Evolutionary conservation across 352 stramenopile genomes (phyloP).

Genomic region (Phytophthora sp.): DNA sequence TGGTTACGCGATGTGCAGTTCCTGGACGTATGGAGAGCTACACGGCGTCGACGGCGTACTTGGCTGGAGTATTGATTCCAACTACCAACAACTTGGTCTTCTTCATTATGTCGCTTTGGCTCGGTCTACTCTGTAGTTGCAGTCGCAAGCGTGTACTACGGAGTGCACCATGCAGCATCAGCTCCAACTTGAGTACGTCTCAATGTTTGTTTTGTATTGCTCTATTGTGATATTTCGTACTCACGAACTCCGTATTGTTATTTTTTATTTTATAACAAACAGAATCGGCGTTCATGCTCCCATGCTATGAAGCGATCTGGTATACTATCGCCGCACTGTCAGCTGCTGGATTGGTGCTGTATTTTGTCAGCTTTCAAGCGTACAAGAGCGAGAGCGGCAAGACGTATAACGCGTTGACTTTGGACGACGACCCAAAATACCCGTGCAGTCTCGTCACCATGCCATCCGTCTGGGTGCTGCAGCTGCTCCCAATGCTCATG

Average conservation of each 20-base stretch:
- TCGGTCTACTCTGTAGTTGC: conserved; percentile 79
- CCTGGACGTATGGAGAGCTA: conserved; percentile 34
- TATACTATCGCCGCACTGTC: conserved; percentile 78
- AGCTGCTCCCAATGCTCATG: conserved; percentile 87
- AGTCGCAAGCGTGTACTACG: conserved; percentile 74
- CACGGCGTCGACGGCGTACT: conserved; percentile 45
- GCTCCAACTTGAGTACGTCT: conserved; percentile 76
- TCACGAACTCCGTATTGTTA: too few species aligned
- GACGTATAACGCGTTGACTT: conserved; percentile 22
- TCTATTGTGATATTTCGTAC: too few species aligned
- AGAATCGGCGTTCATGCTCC: conserved; percentile 89
- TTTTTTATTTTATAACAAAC: conserved; percentile 3
- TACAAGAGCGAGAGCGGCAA: conserved; percentile 29
- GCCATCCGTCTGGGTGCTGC: conserved; percentile 75
- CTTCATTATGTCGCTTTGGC: conserved; percentile 68
- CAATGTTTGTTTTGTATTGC: background rate
- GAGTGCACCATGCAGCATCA: conserved; percentile 64
- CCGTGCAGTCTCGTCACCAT: conserved; percentile 65
- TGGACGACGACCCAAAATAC: conserved; percentile 41
- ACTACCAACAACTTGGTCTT: conserved; percentile 76
- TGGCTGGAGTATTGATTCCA: conserved; percentile 61
- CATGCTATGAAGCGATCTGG: conserved; percentile 87
- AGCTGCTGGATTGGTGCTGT: conserved; percentile 55
- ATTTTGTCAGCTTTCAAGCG: conserved; percentile 55
- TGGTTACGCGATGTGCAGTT: conserved; percentile 53